Evolutionary conservation across 495 filamentous ascomycete genomes (phyloP).

Genomic region (Aspergillus olivimuriae): DNA sequence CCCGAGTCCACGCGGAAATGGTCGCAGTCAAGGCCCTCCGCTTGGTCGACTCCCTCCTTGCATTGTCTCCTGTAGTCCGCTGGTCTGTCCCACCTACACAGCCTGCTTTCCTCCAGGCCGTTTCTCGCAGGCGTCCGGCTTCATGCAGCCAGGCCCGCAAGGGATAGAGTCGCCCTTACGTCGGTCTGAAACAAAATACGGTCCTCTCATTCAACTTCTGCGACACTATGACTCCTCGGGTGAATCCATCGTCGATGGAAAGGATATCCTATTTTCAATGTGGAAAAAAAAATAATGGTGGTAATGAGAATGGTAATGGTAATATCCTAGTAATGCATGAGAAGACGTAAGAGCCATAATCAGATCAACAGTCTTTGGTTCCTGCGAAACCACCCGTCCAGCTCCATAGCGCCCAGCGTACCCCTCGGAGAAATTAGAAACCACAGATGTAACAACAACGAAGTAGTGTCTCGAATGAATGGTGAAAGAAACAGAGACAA

Average conservation of each 20-base stretch:
- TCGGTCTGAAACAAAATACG: background rate
- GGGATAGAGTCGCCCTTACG: background rate
- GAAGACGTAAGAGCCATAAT: background rate
- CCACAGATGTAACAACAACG: background rate
- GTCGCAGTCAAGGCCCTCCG: too few species aligned
- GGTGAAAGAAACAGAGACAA: background rate
- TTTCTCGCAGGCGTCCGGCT: background rate
- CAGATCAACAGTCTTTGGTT: background rate
- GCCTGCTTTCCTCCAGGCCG: background rate
- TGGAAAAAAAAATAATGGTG: background rate
- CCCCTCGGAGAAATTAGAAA: background rate
- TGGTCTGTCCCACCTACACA: background rate
- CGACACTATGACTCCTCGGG: too few species aligned
- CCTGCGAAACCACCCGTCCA: background rate
- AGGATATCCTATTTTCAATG: too few species aligned
- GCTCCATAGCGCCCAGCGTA: conserved; percentile 6
- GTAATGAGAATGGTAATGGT: background rate
- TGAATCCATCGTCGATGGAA: too few species aligned
- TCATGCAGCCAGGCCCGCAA: background rate
- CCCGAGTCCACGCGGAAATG: too few species aligned
- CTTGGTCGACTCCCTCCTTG: too few species aligned
- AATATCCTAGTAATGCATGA: background rate
- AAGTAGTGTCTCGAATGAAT: background rate
- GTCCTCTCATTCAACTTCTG: background rate
- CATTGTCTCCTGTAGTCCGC: too few species aligned